Evolutionary conservation across 768 basidiomycete species (phyloP), one percentile per base, ranked within the genome.

Genomic region (Suillus lakei): DNA sequence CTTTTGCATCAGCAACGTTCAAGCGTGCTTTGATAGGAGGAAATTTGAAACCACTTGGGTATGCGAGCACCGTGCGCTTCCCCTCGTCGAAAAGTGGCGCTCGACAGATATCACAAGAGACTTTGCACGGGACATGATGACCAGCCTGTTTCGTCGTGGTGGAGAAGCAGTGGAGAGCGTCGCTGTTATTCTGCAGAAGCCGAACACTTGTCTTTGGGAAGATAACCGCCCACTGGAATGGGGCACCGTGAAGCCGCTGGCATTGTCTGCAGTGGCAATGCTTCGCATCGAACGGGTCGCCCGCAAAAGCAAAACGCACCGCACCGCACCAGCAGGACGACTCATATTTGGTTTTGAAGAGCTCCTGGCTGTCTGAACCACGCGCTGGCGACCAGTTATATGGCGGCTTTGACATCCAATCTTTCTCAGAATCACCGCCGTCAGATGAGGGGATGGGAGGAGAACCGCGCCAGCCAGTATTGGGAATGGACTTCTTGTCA

Each of bases 141-240:
- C 12, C 7, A n/a, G 61, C 34, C 32, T 58, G 54, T 26, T 46
- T 41, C 8, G 62, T 67, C 44, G 70, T 69, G 5, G 73, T 77
- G 26, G 73, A 73, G 71, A 74, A 77, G 69, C 73, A 78, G 66
- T 76, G 75, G 39, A 78, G 68, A 46, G 68, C 71, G 60, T 75
- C 61, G 46, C 72, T 65, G 16, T 67, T 36, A 64, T 78, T 75
- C 66, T 70, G 68, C 5, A 73, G 66, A 66, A 78, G 67, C 1
- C 76, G 66, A 9, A 77, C 76, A 12, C 74, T 77, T 2, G 77
- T 78, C 72, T 77, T 77, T 10, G 76, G 74, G 43, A 76, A 78
- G 21, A 78, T 78, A 21, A 77, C 77, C 5, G 75, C 76, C 77
- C 77, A 77, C 56, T 78, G 77, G 62, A 77, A 78, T 0, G 77